Base-by-base conservation (phyloP, 1,284 basidiomycete species). In the Ceratobasidium sp. region DNA sequence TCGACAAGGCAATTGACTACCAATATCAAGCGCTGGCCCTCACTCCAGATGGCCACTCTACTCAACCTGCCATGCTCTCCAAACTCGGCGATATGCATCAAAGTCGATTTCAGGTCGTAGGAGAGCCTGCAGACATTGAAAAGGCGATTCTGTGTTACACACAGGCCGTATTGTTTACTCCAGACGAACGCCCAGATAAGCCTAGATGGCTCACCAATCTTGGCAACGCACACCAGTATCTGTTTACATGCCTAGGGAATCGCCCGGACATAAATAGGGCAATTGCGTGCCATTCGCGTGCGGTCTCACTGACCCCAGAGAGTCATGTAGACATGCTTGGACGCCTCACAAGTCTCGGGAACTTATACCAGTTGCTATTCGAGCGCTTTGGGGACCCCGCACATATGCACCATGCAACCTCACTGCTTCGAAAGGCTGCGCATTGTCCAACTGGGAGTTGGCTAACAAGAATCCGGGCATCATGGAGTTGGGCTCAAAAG, bases 1-100 rank as follows among this genome's bases (percentile, higher is more conserved):
- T 63, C 11, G 41, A 74, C 6, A 33, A 22, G 3, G 57, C 57
- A 15, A 74, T 64, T 31, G 62, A 64, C n/a, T 29, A 24, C 45
- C 15, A 27, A 2, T 29, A 24, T 27, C 44, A 64, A n/a, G 45
- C 45, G 2, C 4, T 64, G 15, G 15, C 24, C 22, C 24, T 64
- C 15, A 31, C 45, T 27, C 44, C 62, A 24, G 19, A 41, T 27
- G 45, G 44, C n/a, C 14, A 47, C 22, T 15, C 62, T 1, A 27
- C 29, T 24, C 15, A n/a, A 5, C 45, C 62, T 7, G 33, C 44
- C 9, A 24, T 64, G 24, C 62, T 64, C 17, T 15, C 44, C 22
- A 64, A 64, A 22, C 47, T 64, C 17, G 62, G 44, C 5, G 50
- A 24, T 19, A 31, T 31, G 17, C 50, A 48, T 27, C 17, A 45